These are phyloP conservation scores for Kappamyces sp. DNA, from an alignment of 192 early-diverging fungal genomes.

Conservation along the genomic window DNA sequence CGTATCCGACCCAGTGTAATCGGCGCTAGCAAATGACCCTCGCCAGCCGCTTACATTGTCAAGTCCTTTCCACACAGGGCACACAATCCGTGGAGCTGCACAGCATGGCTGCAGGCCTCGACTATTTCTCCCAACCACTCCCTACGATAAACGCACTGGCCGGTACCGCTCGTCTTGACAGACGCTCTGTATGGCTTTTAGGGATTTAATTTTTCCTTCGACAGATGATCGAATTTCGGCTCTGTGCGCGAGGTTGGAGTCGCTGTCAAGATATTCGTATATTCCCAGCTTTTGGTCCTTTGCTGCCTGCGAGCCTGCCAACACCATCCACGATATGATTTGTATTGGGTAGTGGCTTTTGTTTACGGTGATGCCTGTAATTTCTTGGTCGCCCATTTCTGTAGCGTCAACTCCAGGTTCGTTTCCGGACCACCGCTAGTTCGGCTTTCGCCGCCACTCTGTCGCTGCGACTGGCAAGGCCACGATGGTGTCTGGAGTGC, in stretches of 20 bases:
- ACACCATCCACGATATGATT: conserved; percentile 20
- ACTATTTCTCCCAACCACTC: conserved; percentile 9
- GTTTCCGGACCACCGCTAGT: no score
- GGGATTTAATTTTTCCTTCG: conserved; percentile 4
- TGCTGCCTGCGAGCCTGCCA: conserved; percentile 6
- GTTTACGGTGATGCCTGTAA: no score
- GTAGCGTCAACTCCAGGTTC: no score
- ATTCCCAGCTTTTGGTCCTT: conserved; percentile 27
- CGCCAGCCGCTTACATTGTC: conserved; percentile 31
- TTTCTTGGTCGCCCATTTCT: no score
- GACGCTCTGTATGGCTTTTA: conserved; percentile 7
- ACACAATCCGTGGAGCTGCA: conserved; percentile 74
- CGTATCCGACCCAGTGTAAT: conserved; percentile 42
- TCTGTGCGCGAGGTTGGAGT: neutral
- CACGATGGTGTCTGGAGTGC: no score
- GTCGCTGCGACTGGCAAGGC: no score
- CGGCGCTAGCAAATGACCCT: conserved; percentile 12
- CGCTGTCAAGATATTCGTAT: conserved; percentile 21
- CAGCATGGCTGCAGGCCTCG: conserved; percentile 66
- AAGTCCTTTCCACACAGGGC: conserved; percentile 74
- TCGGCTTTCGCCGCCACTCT: no score
- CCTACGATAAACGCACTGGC: neutral
- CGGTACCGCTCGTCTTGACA: neutral
- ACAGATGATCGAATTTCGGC: neutral
- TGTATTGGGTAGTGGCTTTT: conserved; percentile 21